Evolutionary conservation across 2,329 filamentous ascomycete species (phyloP).

Genomic region (Aspergillus brunneoviolaceus): DNA sequence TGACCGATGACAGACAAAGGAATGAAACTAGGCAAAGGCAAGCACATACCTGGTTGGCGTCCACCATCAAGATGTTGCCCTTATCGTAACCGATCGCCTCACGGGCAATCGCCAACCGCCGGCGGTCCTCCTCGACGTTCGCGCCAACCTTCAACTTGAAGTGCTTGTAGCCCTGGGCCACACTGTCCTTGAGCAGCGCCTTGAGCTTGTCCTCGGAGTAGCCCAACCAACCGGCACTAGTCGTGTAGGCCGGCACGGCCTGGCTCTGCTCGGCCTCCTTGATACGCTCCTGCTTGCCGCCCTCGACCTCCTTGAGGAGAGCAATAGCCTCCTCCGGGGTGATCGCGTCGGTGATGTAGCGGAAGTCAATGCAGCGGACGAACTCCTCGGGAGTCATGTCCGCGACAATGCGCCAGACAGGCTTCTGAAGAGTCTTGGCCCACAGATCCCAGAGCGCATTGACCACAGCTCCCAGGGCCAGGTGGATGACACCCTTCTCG

Average conservation of each 20-base stretch:
- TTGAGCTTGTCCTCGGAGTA: constrained; percentile 88
- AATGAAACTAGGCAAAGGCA: neutral
- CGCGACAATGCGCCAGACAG: constrained; percentile 84
- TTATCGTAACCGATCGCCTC: constrained; percentile 78
- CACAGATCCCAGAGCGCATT: constrained; percentile 96
- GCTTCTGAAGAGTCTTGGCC: constrained; percentile 82
- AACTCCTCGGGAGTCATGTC: constrained; percentile 89
- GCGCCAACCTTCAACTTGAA: constrained; percentile 91
- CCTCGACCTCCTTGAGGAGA: constrained; percentile 65
- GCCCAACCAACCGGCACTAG: constrained; percentile 86
- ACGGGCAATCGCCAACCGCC: constrained; percentile 70
- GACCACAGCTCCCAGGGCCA: constrained; percentile 83
- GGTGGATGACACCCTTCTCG: constrained; percentile 91
- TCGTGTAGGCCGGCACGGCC: constrained; percentile 88
- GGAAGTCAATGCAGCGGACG: constrained; percentile 85
- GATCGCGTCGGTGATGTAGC: constrained; percentile 91
- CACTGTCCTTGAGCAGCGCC: constrained; percentile 68
- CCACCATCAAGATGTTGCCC: constrained; percentile 85
- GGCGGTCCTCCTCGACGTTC: constrained; percentile 68
- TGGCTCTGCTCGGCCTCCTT: constrained; percentile 69
- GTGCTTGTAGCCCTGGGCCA: constrained; percentile 73
- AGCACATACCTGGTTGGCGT: constrained; percentile 73
- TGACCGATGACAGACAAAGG: too few relatives aligned
- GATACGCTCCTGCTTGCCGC: constrained; percentile 68
- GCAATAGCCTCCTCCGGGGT: constrained; percentile 78